A percentile compares a stretch with the other conserved stretches of the same genome.
Evolutionary conservation across 768 basidiomycete genomes (phyloP).

Genomic region (Russula olivacea): DNA sequence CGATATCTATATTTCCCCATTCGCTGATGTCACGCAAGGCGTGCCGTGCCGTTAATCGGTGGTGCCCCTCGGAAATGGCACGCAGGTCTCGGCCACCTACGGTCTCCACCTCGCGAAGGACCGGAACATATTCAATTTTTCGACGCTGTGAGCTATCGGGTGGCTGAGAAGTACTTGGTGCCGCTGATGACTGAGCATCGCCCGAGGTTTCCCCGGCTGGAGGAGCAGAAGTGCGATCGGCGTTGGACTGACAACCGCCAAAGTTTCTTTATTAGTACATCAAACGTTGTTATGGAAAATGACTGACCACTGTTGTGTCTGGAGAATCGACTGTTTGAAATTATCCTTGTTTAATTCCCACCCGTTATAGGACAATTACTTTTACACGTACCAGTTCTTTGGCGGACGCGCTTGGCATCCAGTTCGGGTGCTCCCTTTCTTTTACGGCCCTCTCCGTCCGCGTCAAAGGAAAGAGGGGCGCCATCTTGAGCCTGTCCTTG

Average conservation of each 20-base stretch:
- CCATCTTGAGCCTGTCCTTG: conserved; percentile 19
- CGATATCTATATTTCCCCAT: conserved; percentile 86
- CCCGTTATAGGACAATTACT: not conserved
- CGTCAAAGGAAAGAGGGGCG: conserved; percentile 38
- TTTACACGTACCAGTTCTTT: conserved; percentile 58
- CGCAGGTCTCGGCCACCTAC: conserved; percentile 79
- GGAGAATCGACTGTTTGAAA: conserved; percentile 28
- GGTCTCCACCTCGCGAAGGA: conserved; percentile 67
- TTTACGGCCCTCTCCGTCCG: conserved; percentile 61
- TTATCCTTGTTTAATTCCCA: not conserved
- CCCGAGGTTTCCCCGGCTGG: conserved; percentile 22
- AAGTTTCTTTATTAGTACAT: not conserved
- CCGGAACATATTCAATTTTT: conserved; percentile 85
- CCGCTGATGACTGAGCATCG: not conserved
- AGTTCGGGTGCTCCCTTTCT: conserved; percentile 61
- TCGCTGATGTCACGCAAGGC: conserved; percentile 68
- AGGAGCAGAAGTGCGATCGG: conserved; percentile 25
- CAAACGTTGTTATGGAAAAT: not conserved
- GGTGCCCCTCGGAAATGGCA: conserved; percentile 55
- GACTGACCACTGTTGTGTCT: conserved; percentile 29
- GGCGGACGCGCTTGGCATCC: conserved; percentile 63
- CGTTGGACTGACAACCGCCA: conserved; percentile 26
- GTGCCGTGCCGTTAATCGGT: conserved; percentile 44
- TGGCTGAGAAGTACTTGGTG: conserved; percentile 8
- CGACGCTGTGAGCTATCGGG: conserved; percentile 50